Base-by-base conservation (phyloP, 306 rosid genomes). In the Quercus engelmannii region DNA sequence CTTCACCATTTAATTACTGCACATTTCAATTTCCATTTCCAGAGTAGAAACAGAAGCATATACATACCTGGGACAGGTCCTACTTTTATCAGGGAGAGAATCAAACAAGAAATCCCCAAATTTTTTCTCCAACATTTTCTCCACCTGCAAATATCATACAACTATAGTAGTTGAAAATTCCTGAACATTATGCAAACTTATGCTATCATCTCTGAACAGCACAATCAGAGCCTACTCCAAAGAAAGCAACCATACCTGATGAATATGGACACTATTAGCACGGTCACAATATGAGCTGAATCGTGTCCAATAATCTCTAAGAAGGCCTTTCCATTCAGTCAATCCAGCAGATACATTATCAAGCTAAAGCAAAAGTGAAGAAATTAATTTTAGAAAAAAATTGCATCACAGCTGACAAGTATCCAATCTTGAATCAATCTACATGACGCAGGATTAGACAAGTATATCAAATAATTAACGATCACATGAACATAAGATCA, bases 281-380 rank as follows among this genome's bases (percentile, higher is more conserved):
- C 75, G 88, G 19, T 93, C 97, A 82, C 97, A 96, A 82, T 93
- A 93, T 71, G 91, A 78, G 77, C 92, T 93, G 87, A 93, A 93
- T 20, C 97, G 93, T 6, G 97, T 90, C 99, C 99, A 96, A 81
- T 93, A 96, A 81, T 96, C 96, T 90, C 74, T 86, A 10, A 96
- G 93, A 82, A 96, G 98, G 85, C 98, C 99, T 83, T 91, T 96
- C 99, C 98, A 96, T 82, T 96, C 97, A 74, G 99, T 96, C 80
- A 83, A 79, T 71, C 99, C 98, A 82, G 91, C 98, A 79, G 96
- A 96, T 71, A 96, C 99, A 83, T 96, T 96, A 76, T 96, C 99
- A 67, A 96, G 99, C 99, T 96, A 88, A 76, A 74, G 58, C 80
- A 83, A 83, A 74, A 64, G 55, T 49, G 4, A 56, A 80, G 20